phyloP scores from a whole-genome alignment of 2,329 filamentous ascomycete genomes.

The Cyanodermella asteris region DNA sequence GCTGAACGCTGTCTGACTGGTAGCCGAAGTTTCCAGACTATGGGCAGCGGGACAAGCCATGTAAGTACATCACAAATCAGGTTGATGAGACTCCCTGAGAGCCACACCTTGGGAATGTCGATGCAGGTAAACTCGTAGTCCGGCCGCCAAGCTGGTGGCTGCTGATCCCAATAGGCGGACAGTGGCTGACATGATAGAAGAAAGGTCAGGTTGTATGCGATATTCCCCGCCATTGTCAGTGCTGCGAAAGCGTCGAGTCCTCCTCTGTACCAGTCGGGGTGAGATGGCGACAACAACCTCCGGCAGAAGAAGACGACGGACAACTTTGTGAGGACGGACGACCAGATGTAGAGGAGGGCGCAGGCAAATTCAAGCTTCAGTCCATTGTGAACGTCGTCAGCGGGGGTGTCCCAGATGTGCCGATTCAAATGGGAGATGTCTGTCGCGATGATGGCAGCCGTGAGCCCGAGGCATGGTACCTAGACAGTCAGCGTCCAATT shows the following conservation, averaged over 20 bases:
- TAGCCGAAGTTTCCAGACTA: slow-evolving; percentile 1
- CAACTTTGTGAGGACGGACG: slow-evolving; percentile 3
- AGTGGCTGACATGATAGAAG: slow-evolving; percentile 1
- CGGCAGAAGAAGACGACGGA: slow-evolving; percentile 3
- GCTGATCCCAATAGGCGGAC: slow-evolving; percentile 1
- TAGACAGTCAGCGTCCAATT: not conserved
- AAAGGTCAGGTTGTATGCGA: slow-evolving; percentile 1
- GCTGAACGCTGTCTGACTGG: slow-evolving; percentile 1
- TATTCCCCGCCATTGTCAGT: not conserved
- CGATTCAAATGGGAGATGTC: slow-evolving; percentile 1
- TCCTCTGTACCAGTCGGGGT: slow-evolving; percentile 2
- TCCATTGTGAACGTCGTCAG: not conserved
- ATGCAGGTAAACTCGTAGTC: slow-evolving; percentile 1
- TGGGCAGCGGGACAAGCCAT: slow-evolving; percentile 1
- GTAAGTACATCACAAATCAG: slow-evolving; percentile 1
- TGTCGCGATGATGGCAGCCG: not conserved
- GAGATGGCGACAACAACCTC: slow-evolving; percentile 1
- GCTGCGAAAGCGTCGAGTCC: not conserved
- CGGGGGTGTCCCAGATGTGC: slow-evolving; percentile 1
- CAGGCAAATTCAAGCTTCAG: not conserved
- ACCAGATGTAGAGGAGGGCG: slow-evolving; percentile 2
- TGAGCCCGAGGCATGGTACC: not conserved
- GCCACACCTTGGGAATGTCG: not conserved
- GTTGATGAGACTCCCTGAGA: slow-evolving; percentile 1
- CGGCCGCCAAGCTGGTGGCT: too few species aligned